phyloP scores from a whole-genome alignment of 2,329 filamentous ascomycete genomes.

The Fusarium aywerte region DNA sequence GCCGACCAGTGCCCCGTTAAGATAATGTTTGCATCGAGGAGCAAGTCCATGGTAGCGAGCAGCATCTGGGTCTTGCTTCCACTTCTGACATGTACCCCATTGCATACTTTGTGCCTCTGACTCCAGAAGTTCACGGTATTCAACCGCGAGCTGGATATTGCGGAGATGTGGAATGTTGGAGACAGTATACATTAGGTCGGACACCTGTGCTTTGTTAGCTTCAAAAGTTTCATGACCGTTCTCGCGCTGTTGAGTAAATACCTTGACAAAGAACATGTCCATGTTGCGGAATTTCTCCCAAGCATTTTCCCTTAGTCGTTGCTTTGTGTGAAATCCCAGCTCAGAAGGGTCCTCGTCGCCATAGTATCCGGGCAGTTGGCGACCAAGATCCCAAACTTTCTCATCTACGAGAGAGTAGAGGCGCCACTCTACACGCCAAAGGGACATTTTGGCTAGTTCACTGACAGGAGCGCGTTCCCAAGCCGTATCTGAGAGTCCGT shows the following conservation, averaged over 20 bases:
- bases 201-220: conserved; percentile 57
- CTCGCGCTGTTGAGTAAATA: conserved; percentile 59
- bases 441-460: conserved; percentile 63
- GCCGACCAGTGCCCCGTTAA: conserved; percentile 64
- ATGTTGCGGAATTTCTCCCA: conserved; percentile 65
- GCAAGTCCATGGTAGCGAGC: conserved; percentile 64
- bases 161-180: conserved; percentile 68
- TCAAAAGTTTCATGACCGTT: not conserved
- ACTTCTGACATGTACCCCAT: conserved; percentile 61
- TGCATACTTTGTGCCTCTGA: conserved; percentile 57
- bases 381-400: conserved; percentile 63
- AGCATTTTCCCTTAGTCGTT: conserved; percentile 61
- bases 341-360: conserved; percentile 57
- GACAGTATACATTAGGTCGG: conserved; percentile 69
- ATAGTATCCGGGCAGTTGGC: conserved; percentile 64
- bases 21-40: conserved; percentile 67
- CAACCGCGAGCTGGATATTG: conserved; percentile 64
- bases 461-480: conserved; percentile 68
- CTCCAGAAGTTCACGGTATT: conserved; percentile 69
- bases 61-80: conserved; percentile 68
- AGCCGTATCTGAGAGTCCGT: conserved; percentile 60
- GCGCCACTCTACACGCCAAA: conserved; percentile 69
- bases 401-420: conserved; percentile 65
- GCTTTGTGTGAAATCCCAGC: conserved; percentile 57
- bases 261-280: conserved; percentile 75